Percentiles rank a stretch among this genome's conserved stretches.
These are phyloP conservation scores for Cicer cuneatum DNA, from an alignment of 306 rosid species.

Conservation along the genomic window DNA sequence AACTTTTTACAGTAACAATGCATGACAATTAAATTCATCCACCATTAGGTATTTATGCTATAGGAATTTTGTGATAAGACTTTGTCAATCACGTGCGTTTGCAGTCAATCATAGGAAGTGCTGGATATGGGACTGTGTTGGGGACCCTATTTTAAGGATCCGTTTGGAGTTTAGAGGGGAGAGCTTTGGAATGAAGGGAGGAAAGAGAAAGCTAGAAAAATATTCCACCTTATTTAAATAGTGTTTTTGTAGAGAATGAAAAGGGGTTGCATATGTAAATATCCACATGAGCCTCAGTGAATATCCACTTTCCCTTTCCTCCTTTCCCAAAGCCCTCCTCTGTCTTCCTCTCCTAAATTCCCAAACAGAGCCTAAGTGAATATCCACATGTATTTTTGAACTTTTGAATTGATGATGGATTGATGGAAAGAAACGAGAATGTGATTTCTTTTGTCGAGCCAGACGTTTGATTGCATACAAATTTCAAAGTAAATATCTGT, in stretches of 20 bases:
- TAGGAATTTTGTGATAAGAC: not conserved
- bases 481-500: constrained; percentile 14
- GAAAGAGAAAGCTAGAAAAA: no score
- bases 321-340: no score
- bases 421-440: constrained; percentile 8
- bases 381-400: not conserved
- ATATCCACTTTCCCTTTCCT: no score
- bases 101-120: constrained; percentile 22
- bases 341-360: no score
- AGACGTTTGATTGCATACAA: not conserved
- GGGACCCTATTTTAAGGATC: not conserved
- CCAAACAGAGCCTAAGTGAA: not conserved
- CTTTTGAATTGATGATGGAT: constrained; percentile 11
- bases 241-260: no score
- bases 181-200: no score
- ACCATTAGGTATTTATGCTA: constrained; percentile 12
- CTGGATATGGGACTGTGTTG: constrained; percentile 19
- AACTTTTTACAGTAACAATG: no score
- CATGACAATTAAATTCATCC: not conserved
- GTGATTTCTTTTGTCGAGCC: not conserved
- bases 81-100: constrained; percentile 2
- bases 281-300: no score
- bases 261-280: no score
- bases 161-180: no score
- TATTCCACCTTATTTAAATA: no score